Conservation (phyloP, 805 yeast genomes). For the Danielia reshetovae region DNA sequence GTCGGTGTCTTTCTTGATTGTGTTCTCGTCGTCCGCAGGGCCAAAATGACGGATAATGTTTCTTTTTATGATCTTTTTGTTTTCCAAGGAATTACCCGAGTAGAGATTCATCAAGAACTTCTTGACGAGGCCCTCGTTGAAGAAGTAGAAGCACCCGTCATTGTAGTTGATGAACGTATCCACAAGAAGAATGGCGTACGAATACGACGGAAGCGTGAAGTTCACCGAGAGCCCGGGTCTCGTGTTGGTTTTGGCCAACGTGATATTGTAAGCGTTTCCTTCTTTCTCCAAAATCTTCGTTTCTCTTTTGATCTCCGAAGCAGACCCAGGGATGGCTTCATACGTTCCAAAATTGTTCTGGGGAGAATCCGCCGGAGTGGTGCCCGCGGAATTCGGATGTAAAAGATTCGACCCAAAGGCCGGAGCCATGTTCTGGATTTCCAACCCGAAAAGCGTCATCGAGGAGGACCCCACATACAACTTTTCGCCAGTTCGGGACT, state of each 20-base stretch:
- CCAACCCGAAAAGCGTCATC: conserved; percentile 77
- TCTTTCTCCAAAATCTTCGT: conserved; percentile 64
- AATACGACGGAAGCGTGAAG: conserved; percentile 70
- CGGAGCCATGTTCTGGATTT: conserved; percentile 64
- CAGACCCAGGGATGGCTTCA: conserved; percentile 7
- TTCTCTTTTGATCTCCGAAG: conserved; percentile 32
- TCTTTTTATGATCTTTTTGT: conserved; percentile 34
- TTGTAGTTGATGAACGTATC: conserved; percentile 76
- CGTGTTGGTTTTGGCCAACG: conserved; percentile 63
- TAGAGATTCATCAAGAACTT: conserved; percentile 61
- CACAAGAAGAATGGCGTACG: conserved; percentile 69
- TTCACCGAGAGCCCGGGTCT: conserved; percentile 67
- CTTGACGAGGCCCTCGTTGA: conserved; percentile 77
- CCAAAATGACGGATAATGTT: conserved; percentile 23
- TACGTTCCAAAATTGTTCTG: background rate
- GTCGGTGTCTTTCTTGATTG: conserved; percentile 41
- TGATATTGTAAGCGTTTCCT: conserved; percentile 71
- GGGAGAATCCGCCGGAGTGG: conserved; percentile 12
- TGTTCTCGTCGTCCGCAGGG: conserved; percentile 33
- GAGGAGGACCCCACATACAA: conserved; percentile 79
- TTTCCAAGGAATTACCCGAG: conserved; percentile 43
- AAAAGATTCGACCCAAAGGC: conserved; percentile 17
- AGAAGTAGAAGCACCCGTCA: conserved; percentile 81
- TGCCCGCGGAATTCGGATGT: conserved; percentile 12
- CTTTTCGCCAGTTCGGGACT: conserved; percentile 71